Base-by-base conservation (phyloP, 495 filamentous ascomycete species). In the Zalerion maritima region DNA sequence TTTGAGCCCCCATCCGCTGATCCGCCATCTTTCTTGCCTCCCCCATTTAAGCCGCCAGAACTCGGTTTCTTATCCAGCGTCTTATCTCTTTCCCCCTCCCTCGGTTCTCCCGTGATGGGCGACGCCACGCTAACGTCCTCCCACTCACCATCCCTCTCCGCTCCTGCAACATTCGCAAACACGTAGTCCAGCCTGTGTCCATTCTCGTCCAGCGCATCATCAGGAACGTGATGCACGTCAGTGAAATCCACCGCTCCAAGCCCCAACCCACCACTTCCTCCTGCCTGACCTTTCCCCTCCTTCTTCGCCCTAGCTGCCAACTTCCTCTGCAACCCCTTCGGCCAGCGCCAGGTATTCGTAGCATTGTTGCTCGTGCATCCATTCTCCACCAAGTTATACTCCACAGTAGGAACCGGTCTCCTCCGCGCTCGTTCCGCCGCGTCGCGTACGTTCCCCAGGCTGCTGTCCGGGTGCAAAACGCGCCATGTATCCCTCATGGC, bases 161-260 rank as follows among this genome's bases (percentile, higher is more conserved):
- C n/a, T n/a, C n/a, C n/a, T n/a, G n/a, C n/a, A n/a, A n/a, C n/a
- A n/a, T n/a, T n/a, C n/a, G 78, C 60, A 46, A 97, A 97, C 38
- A 96, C 80, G 55, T 96, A 97, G 54, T 97, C 91, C n/a, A 96
- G 64, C 12, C 89, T 60, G 49, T 92, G 86, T 4, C 76, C 91
- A 16, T 61, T 58, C 3, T 71, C 72, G 49, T 94, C 85, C 3
- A 55, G 47, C 1, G 60, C 70, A 20, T 77, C 62, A 2, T 61
- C 57, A 0, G 64, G 54, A 11, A 82, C 59, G 0, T 81, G 51
- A n/a, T n/a, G n/a, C n/a, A n/a, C n/a, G n/a, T n/a, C n/a, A 2
- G 41, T 37, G 5, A 66, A 47, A 5, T 71, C 64, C 24, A 57
- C 46, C 2, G 44, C 42, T 3, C 54, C 42, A 18, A 55, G 55